phyloP scores from a whole-genome alignment of 805 yeast genomes.

The Starmerella lactis-condensi region DNA sequence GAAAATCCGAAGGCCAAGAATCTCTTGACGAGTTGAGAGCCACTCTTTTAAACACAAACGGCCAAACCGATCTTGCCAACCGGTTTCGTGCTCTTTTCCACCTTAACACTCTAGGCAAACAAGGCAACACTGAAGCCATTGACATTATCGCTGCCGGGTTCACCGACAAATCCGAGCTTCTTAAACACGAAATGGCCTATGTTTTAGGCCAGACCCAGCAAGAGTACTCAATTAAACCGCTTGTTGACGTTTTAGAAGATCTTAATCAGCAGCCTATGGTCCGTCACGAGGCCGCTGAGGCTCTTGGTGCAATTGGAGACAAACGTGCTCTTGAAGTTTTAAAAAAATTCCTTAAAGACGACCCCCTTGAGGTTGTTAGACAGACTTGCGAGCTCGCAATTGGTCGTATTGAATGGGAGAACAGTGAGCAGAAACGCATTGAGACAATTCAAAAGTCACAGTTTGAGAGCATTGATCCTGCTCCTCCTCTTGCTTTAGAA shows the following conservation, averaged over 20 bases:
- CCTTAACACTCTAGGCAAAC: conserved; percentile 70
- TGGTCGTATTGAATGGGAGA: conserved; percentile 86
- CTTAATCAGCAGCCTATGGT: conserved; percentile 68
- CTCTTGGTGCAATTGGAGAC: conserved; percentile 89
- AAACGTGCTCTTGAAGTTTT: conserved; percentile 48
- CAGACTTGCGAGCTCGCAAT: conserved; percentile 97
- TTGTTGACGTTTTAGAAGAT: conserved; percentile 53
- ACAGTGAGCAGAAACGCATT: conserved; percentile 41
- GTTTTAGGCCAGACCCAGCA: conserved; percentile 92
- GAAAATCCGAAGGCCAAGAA: conserved; percentile 17
- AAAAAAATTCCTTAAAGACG: conserved; percentile 43
- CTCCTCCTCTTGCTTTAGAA: conserved; percentile 74
- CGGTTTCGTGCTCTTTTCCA: conserved; percentile 90
- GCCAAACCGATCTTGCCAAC: conserved; percentile 57
- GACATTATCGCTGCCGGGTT: conserved; percentile 75
- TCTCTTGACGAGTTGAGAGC: conserved; percentile 14
- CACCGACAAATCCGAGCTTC: conserved; percentile 60
- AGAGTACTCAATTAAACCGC: conserved; percentile 52
- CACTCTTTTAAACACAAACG: conserved; percentile 24
- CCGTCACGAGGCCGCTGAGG: conserved; percentile 98
- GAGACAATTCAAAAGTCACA: conserved; percentile 61
- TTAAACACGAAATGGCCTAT: conserved; percentile 95
- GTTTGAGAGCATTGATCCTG: conserved; percentile 86
- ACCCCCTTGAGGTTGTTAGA: conserved; percentile 72
- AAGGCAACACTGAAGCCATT: conserved; percentile 46